These are phyloP conservation scores for Bipolaris gigantea DNA, from an alignment of 2,329 filamentous ascomycete genomes.

Conservation along the genomic window DNA sequence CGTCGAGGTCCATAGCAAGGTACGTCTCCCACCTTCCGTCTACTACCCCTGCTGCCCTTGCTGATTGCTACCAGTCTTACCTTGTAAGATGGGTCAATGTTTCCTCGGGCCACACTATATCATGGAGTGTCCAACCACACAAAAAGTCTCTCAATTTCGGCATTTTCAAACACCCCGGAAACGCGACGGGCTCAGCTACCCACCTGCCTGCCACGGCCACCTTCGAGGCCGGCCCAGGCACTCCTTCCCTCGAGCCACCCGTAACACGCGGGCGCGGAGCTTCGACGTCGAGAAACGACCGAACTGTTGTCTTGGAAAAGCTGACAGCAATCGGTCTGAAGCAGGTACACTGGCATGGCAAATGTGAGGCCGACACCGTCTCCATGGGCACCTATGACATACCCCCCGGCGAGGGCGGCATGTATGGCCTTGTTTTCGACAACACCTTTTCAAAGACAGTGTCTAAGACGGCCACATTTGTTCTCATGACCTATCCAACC, in stretches of 20 bases:
- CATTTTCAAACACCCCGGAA: slow-evolving; percentile 94
- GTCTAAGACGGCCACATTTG: slow-evolving; percentile 92
- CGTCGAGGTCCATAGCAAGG: slow-evolving; percentile 96
- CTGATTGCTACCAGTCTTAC: slow-evolving; percentile 70
- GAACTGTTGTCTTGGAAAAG: slow-evolving; percentile 69
- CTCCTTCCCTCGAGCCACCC: slow-evolving; percentile 56
- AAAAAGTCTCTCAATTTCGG: slow-evolving; percentile 99
- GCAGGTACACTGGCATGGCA: slow-evolving; percentile 78
- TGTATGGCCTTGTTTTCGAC: slow-evolving; percentile 96
- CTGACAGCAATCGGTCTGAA: slow-evolving; percentile 64
- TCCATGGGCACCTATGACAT: slow-evolving; percentile 89
- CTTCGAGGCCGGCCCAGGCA: slow-evolving; percentile 38
- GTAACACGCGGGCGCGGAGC: slow-evolving; percentile 54
- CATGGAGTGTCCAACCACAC: slow-evolving; percentile 96
- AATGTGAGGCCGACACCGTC: slow-evolving; percentile 95
- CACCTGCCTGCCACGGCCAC: slow-evolving; percentile 42
- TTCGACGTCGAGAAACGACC: slow-evolving; percentile 66
- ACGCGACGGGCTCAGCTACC: slow-evolving; percentile 55
- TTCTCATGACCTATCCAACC: slow-evolving; percentile 90
- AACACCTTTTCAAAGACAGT: slow-evolving; percentile 94
- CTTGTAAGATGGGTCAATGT: slow-evolving; percentile 97
- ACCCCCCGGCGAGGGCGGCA: slow-evolving; percentile 72
- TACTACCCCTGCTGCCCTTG: background rate
- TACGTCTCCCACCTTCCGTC: slow-evolving; percentile 47
- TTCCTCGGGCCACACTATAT: slow-evolving; percentile 85